These are phyloP conservation scores for Candida endomychidarum DNA, from an alignment of 805 yeast genomes.

Conservation along the genomic window DNA sequence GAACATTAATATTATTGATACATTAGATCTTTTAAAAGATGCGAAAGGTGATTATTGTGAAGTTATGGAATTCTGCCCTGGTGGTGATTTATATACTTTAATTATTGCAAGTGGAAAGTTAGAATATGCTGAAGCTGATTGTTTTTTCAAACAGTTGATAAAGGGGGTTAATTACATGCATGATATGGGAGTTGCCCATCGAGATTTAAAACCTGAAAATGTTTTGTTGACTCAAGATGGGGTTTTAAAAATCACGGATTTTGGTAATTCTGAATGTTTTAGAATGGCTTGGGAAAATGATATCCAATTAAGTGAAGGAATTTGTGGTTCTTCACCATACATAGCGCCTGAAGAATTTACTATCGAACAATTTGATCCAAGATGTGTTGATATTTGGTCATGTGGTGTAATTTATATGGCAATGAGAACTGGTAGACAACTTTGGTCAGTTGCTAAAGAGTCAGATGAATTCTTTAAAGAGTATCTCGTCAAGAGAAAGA, in stretches of 20 bases:
- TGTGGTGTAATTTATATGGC: constrained; percentile 94
- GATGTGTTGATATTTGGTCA: constrained; percentile 87
- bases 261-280: constrained; percentile 83
- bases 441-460: constrained; percentile 81
- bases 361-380: constrained; percentile 67
- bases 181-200: constrained; percentile 83
- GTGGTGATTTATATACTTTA: constrained; percentile 76
- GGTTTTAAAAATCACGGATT: constrained; percentile 77
- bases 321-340: constrained; percentile 86
- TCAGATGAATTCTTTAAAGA: constrained; percentile 76
- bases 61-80: constrained; percentile 82
- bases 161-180: constrained; percentile 88
- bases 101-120: constrained; percentile 75
- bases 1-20: constrained; percentile 74
- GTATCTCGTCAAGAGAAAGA: constrained; percentile 76
- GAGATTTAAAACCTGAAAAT: constrained; percentile 90
- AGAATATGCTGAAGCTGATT: constrained; percentile 83
- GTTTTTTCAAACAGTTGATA: constrained; percentile 82
- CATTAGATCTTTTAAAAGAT: constrained; percentile 75
- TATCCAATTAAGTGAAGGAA: constrained; percentile 68
- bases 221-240: constrained; percentile 72
- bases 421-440: constrained; percentile 89
- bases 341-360: constrained; percentile 88
- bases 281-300: constrained; percentile 81
- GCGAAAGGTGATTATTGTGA: constrained; percentile 81